These are phyloP conservation scores for Penicillium paneum DNA, from an alignment of 2,329 filamentous ascomycete species.

Conservation along the genomic window DNA sequence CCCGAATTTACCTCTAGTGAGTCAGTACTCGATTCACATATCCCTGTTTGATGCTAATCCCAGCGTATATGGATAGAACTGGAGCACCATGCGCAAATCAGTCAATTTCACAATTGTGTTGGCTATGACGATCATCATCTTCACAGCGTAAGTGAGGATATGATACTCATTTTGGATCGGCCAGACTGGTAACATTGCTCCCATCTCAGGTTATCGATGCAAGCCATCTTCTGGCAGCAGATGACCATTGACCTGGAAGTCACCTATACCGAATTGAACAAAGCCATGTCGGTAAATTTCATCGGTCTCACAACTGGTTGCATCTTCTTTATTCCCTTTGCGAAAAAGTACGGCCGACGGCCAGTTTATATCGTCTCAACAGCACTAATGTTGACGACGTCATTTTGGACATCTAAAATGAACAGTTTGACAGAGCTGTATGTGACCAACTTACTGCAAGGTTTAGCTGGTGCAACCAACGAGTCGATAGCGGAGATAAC, in stretches of 20 bases:
- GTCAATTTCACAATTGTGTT: conserved; percentile 44
- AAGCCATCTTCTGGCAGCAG: conserved; percentile 46
- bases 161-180: background rate
- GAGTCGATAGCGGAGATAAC: conserved; percentile 43
- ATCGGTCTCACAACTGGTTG: conserved; percentile 45
- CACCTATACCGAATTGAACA: conserved; percentile 43
- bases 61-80: conserved; percentile 35
- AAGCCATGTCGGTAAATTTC: conserved; percentile 47
- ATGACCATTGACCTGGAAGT: conserved; percentile 47
- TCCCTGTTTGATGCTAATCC: background rate
- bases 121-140: conserved; percentile 46
- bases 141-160: conserved; percentile 30
- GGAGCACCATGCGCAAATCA: conserved; percentile 42
- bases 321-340: conserved; percentile 48
- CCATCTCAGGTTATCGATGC: conserved; percentile 35
- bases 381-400: conserved; percentile 36
- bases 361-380: conserved; percentile 47
- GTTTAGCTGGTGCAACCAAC: conserved; percentile 41
- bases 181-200: background rate
- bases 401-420: conserved; percentile 45
- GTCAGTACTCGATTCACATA: background rate
- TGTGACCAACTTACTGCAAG: conserved; percentile 43
- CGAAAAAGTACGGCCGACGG: conserved; percentile 47
- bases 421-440: conserved; percentile 45
- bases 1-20: conserved; percentile 35